phyloP scores from a whole-genome alignment of 2,329 filamentous ascomycete species.

The Venturia carpophila region DNA sequence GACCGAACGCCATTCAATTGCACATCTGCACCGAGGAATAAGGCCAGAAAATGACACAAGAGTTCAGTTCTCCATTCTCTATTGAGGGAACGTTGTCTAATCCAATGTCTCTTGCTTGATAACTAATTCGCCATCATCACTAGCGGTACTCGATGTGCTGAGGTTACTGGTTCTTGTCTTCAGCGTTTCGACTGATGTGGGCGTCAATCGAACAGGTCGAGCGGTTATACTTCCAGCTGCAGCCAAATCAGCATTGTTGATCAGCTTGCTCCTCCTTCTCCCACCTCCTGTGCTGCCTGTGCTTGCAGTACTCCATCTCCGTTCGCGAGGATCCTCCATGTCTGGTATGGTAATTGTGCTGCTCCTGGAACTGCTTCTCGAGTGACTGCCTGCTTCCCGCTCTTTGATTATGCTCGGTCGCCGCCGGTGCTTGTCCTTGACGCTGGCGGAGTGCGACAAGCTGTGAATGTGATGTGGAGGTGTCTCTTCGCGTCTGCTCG shows the following conservation, averaged over 20 bases:
- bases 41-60: background rate
- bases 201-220: conserved; percentile 19
- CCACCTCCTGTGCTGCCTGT: conserved; percentile 14
- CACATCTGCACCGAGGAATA: background rate
- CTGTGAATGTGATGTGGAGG: conserved; percentile 16
- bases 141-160: conserved; percentile 22
- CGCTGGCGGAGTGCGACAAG: conserved; percentile 3
- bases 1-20: background rate
- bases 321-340: conserved; percentile 23
- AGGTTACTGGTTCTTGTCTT: conserved; percentile 30
- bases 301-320: conserved; percentile 20
- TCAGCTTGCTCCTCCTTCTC: conserved; percentile 16
- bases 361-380: conserved; percentile 17
- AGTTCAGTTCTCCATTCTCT: background rate
- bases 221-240: conserved; percentile 4
- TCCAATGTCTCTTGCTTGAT: background rate
- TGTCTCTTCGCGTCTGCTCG: conserved; percentile 16
- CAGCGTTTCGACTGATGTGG: conserved; percentile 18
- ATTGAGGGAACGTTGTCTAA: background rate
- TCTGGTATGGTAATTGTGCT: conserved; percentile 26
- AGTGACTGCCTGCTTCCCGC: conserved; percentile 16
- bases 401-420: conserved; percentile 13
- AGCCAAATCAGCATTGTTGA: conserved; percentile 4
- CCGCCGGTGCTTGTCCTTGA: conserved; percentile 14
- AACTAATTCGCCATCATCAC: conserved; percentile 1